Base-by-base conservation (phyloP, 495 filamentous ascomycete genomes). In the Lophiotrema nucula region DNA sequence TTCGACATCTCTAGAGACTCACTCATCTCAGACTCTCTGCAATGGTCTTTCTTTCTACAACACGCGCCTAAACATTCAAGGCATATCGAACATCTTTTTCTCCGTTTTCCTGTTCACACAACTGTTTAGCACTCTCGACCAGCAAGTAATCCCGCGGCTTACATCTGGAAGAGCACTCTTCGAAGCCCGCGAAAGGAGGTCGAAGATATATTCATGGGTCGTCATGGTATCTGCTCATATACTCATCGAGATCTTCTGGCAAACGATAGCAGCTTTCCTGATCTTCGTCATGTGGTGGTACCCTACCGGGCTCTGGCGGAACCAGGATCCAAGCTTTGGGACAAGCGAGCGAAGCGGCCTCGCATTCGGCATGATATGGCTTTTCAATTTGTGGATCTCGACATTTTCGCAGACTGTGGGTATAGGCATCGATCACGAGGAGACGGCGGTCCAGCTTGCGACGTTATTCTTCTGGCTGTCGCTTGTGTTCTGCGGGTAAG, bases 131-230 rank as follows among this genome's bases (percentile, higher is more conserved):
- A 83, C 87, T 60, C 73, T 92, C 22, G 81, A 86, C 12, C 83
- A 90, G 60, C 90, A 95, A 67, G 90, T 88, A 59, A 93, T 95
- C 86, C 90, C 90, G 0, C 79, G 88, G 64, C 91, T 95, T 67
- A 81, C 88, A 47, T 80, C 81, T 11, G 88, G 92, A 67, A 84
- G 91, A 45, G 75, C 82, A 0, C 74, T 96, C 0, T 97, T 92
- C 70, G 91, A 96, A 68, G 85, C 83, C 12, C 88, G 90, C 18
- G 91, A 96, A 70, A 83, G 89, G 3, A 89, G 88, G 0, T 88
- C 87, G 45, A 92, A 91, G 69, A 83, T 86, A 2, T 96, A 95
- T 69, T 79, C 82, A 21, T 95, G 90, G 84, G 78, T 85, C 67
- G 84, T 85, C 24, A 93, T 95, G 47, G 53, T 72, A 33, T 42